Evolutionary conservation across 805 yeast genomes (phyloP), one percentile per base, ranked within the genome.

Genomic region (Yarrowia sp.): DNA sequence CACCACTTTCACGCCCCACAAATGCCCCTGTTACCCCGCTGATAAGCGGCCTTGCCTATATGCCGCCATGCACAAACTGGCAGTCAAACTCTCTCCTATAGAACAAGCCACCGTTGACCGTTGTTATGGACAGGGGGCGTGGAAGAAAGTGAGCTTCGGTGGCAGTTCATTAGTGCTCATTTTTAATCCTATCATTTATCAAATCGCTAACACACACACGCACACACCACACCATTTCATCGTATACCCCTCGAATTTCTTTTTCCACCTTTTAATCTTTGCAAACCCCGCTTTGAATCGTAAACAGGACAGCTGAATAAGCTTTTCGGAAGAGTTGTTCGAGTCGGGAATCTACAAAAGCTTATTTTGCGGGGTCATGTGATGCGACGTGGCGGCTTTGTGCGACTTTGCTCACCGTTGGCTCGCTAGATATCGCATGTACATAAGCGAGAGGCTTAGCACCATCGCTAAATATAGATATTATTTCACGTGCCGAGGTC

Each of bases 1-100:
- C 32, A 26, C 32, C 32, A 26, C 32, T 26, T 26, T 43, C 52
- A 26, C 16, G 40, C 55, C 55, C 55, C 55, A 15, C 56, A 52
- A 32, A 19, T 40, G 59, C 59, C 59, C 59, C 59, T 53, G 45
- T 40, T 53, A 53, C 59, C 59, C 59, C 59, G 59, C 59, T 53
- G 59, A 53, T 53, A 53, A 53, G 59, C 43, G 12, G 45, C 16
- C 45, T 11, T 53, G 59, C 45, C 26, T 53, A 8, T 53, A 53
- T 53, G 45, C 45, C 59, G 59, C 36, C 59, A 40, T 53, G 59
- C 59, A 53, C 19, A 16, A 53, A 19, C 16, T 41, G 56, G 56
- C 56, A 50, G 32, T 26, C 32, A 26, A 26, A 26, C 32, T 26
- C 32, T 26, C 7, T 26, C 32, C 32, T 26, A 26, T 5, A 26